phyloP scores from a whole-genome alignment of 495 filamentous ascomycete genomes.

The Penicillium argentinense region DNA sequence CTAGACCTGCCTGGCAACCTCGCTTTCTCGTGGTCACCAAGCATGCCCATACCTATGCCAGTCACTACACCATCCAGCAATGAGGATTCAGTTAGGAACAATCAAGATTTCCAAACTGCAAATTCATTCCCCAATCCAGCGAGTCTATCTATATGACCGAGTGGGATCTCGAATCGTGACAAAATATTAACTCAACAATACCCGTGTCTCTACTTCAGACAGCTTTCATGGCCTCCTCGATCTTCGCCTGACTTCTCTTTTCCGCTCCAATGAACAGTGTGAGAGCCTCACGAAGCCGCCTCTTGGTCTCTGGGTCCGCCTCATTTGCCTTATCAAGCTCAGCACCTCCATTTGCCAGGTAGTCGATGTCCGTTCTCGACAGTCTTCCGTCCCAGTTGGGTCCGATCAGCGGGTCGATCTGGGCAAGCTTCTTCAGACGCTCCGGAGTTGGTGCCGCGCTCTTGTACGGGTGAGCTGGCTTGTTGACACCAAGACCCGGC shows the following conservation, averaged over 20 bases:
- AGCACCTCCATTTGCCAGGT: conserved; percentile 22
- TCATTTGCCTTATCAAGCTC: conserved; percentile 24
- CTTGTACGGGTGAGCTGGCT: conserved; percentile 20
- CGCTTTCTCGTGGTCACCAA: neutral
- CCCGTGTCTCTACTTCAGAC: conserved; percentile 1
- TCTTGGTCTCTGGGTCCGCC: conserved; percentile 17
- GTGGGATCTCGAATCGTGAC: neutral
- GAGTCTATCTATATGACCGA: conserved; percentile 4
- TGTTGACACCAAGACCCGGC: conserved; percentile 19
- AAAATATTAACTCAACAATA: too few relatives aligned
- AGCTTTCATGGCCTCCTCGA: conserved; percentile 20
- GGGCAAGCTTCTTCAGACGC: conserved; percentile 15
- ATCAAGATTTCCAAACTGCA: neutral
- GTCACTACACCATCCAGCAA: neutral
- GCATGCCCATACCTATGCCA: neutral
- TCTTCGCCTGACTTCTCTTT: conserved; percentile 20
- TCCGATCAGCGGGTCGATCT: conserved; percentile 18
- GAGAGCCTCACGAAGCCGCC: conserved; percentile 21
- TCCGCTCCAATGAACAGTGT: conserved; percentile 19
- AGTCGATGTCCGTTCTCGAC: conserved; percentile 24
- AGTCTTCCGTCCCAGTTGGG: conserved; percentile 24
- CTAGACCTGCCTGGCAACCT: neutral
- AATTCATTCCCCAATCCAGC: conserved; percentile 3
- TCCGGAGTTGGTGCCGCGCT: conserved; percentile 15
- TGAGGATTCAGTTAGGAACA: neutral